Conservation (phyloP, 2,329 filamentous ascomycete genomes). For the Neospermospora avenae region DNA sequence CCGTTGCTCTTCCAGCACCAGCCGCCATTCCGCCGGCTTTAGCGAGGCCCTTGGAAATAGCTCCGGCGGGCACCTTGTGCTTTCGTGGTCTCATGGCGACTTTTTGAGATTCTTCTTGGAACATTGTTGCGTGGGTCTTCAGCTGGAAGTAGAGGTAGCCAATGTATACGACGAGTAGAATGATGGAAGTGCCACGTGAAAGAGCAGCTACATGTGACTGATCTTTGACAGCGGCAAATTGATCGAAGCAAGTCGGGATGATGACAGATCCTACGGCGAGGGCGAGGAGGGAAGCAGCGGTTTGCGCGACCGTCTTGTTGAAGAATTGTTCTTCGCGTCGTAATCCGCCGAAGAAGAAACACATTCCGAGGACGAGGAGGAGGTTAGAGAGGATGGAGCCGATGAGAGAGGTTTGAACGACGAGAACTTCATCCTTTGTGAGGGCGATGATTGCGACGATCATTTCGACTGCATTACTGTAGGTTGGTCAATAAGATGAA, state of each 20-base stretch:
- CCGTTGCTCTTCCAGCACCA: conserved; percentile 29
- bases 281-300: conserved; percentile 68
- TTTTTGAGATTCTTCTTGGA: conserved; percentile 77
- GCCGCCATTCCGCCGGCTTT: conserved; percentile 33
- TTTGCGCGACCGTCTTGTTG: conserved; percentile 89
- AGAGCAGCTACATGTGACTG: conserved; percentile 52
- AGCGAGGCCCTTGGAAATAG: conserved; percentile 31
- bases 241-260: conserved; percentile 82
- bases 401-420: conserved; percentile 90
- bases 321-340: conserved; percentile 81
- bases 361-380: conserved; percentile 85
- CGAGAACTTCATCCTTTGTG: conserved; percentile 61
- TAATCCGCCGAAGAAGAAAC: conserved; percentile 74
- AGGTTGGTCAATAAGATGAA: conserved; percentile 28
- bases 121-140: conserved; percentile 76
- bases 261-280: conserved; percentile 75
- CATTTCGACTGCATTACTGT: conserved; percentile 82
- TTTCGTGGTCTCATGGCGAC: conserved; percentile 56
- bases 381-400: conserved; percentile 91
- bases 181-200: conserved; percentile 72
- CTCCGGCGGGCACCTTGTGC: conserved; percentile 35
- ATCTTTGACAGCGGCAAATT: conserved; percentile 41
- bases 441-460: conserved; percentile 87
- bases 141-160: conserved; percentile 90
- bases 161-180: conserved; percentile 78